Evolutionary conservation across 345 rosid genomes (phyloP), one percentile per base, ranked within the genome.

Genomic region (Pugionium dolabratum): DNA sequence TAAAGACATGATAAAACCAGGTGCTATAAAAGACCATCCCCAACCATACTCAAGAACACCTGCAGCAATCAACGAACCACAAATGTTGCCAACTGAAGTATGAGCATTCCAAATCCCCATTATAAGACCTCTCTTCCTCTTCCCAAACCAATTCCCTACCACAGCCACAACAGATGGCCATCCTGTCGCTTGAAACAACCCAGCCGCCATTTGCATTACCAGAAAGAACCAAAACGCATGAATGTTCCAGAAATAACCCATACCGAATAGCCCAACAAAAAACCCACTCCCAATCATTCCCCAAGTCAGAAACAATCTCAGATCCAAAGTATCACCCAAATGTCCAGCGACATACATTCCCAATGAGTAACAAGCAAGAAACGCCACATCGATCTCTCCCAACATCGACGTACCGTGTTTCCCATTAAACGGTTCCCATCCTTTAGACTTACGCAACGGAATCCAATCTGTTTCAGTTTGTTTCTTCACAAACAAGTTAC

Each of bases 81-180:
- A 81, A 50, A 90, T 93, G 54, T 90, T 93, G 60, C 97, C 97
- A 64, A 90, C 84, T 0, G 96, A 93, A 48, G 97, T 90, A 76
- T 93, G 97, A 2, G 98, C 98, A 71, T 93, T 90, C 98, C 98
- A 93, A 60, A 93, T 70, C 11, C 98, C 98, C 97, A 93, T 93
- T 59, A 93, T 93, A 83, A 93, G 80, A 1, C 98, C 97, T 66
- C 97, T 86, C 81, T 85, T 88, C 83, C 92, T 86, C 58, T 82
- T 93, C 31, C 96, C 97, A 39, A 77, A 88, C 97, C 98, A 90
- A 77, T 90, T 93, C 31, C 96, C 98, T 9, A 93, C 82, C 7
- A 93, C 97, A 34, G 98, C 98, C 67, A 93, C 98, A 71, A 90
- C 98, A 4, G 96, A 93, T 3, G 98, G 98, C 98, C 98, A 90